Percentiles rank a stretch among this genome's conserved stretches.
phyloP scores from a whole-genome alignment of 495 filamentous ascomycete species.

The Podospora pseudocomata region DNA sequence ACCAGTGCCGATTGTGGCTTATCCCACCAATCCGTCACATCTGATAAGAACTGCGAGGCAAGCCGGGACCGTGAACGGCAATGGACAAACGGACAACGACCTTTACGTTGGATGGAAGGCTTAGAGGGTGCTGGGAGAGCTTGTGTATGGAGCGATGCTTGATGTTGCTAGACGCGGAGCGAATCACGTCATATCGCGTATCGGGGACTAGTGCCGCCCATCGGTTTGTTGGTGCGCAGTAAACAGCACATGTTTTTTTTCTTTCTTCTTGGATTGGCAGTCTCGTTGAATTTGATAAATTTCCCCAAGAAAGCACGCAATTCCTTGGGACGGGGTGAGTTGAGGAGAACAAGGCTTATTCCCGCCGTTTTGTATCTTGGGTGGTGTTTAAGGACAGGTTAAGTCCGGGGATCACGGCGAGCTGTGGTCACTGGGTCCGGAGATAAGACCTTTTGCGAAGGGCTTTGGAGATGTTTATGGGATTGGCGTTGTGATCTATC shows the following conservation, averaged over 20 bases:
- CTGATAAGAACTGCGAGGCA: neutral
- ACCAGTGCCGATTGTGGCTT: too few species aligned
- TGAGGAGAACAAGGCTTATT: neutral
- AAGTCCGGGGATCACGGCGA: neutral
- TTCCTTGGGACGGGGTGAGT: neutral
- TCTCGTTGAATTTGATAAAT: neutral
- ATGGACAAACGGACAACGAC: neutral
- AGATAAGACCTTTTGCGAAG: too few species aligned
- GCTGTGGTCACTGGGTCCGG: too few species aligned
- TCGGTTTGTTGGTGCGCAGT: constrained; percentile 18
- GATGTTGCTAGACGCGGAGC: constrained; percentile 30
- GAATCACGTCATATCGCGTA: constrained; percentile 27
- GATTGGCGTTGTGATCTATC: too few species aligned
- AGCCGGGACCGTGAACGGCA: neutral
- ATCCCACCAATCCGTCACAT: constrained; percentile 3
- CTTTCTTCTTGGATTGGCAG: too few species aligned
- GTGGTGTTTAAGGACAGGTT: neutral
- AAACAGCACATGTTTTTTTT: neutral
- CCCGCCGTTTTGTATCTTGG: neutral
- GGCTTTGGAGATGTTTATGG: too few species aligned
- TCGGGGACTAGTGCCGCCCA: neutral
- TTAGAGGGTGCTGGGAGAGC: neutral
- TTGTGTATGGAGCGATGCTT: constrained; percentile 3
- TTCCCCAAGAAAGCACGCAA: neutral
- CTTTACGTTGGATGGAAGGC: neutral